A percentile compares a stretch with the other conserved stretches of the same genome.
Evolutionary conservation across 768 basidiomycete genomes (phyloP).

Genomic region (Xerocomus brunneocitrinus): DNA sequence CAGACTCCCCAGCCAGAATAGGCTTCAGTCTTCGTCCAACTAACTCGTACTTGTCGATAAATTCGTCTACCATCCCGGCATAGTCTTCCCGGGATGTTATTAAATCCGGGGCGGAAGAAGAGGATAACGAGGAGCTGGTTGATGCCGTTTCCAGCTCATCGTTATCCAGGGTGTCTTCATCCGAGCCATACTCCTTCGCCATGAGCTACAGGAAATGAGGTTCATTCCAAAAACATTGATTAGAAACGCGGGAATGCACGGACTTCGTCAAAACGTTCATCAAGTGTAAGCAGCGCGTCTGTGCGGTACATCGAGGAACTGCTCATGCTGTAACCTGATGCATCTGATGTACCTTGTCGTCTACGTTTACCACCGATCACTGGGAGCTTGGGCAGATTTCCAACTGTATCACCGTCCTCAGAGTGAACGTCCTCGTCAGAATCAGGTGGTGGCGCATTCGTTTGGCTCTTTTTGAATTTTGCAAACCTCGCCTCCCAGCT

Average conservation of each 20-base stretch:
- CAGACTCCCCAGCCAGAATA: conserved; percentile 66
- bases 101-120: conserved; percentile 67
- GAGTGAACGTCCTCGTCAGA: conserved; percentile 53
- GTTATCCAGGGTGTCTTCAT: conserved; percentile 45
- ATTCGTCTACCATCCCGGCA: conserved; percentile 87
- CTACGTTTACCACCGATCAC: conserved; percentile 75
- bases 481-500: conserved; percentile 81
- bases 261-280: conserved; percentile 93
- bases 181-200: conserved; percentile 69
- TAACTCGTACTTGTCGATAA: conserved; percentile 87
- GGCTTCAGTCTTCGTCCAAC: conserved; percentile 82
- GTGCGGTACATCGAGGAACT: conserved; percentile 95
- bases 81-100: conserved; percentile 87
- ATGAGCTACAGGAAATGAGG: conserved; percentile 48
- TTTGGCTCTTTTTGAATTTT: conserved; percentile 62
- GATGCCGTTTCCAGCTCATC: conserved; percentile 46
- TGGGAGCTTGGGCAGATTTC: conserved; percentile 67
- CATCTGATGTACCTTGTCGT: conserved; percentile 72
- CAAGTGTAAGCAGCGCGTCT: conserved; percentile 80
- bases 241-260: conserved; percentile 15
- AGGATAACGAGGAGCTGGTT: conserved; percentile 35
- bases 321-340: conserved; percentile 95
- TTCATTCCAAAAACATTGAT: background rate
- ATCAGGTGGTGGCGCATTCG: conserved; percentile 26
- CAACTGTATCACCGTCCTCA: conserved; percentile 79